Conservation (phyloP, 1,284 basidiomycete genomes). For the Agroathelia rolfsii region DNA sequence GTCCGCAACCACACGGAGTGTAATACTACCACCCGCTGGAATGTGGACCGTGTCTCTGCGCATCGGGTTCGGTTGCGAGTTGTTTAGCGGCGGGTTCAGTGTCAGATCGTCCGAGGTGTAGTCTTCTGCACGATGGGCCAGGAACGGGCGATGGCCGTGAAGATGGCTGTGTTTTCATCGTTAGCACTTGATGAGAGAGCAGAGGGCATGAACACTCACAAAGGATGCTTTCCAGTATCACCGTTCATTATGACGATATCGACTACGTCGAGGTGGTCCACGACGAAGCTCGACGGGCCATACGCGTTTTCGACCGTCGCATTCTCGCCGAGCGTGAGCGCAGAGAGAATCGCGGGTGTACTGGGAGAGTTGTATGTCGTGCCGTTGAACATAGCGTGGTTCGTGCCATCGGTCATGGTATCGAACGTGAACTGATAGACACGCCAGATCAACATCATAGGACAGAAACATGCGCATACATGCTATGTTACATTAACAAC, state of each 20-base stretch:
- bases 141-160: constrained; percentile 76
- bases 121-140: constrained; percentile 64
- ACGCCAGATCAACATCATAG: constrained; percentile 16
- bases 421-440: constrained; percentile 61
- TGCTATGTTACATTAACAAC: too few relatives aligned
- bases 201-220: constrained; percentile 39
- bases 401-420: constrained; percentile 72
- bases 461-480: constrained; percentile 11
- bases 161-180: constrained; percentile 44
- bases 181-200: not conserved
- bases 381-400: constrained; percentile 65
- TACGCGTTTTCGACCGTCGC: constrained; percentile 65
- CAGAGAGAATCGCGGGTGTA: constrained; percentile 71
- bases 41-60: constrained; percentile 74
- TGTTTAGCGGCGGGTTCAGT: constrained; percentile 74
- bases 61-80: constrained; percentile 75
- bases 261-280: constrained; percentile 69
- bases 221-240: constrained; percentile 72
- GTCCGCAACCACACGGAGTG: constrained; percentile 62
- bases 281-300: constrained; percentile 67
- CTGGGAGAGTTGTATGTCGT: constrained; percentile 61
- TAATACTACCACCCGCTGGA: constrained; percentile 48
- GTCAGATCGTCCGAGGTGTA: constrained; percentile 68
- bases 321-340: constrained; percentile 65
- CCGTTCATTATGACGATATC: constrained; percentile 77